Evolutionary conservation across 169 alveolate genomes (phyloP).

Genomic region (Eimeria necatrix): DNA sequence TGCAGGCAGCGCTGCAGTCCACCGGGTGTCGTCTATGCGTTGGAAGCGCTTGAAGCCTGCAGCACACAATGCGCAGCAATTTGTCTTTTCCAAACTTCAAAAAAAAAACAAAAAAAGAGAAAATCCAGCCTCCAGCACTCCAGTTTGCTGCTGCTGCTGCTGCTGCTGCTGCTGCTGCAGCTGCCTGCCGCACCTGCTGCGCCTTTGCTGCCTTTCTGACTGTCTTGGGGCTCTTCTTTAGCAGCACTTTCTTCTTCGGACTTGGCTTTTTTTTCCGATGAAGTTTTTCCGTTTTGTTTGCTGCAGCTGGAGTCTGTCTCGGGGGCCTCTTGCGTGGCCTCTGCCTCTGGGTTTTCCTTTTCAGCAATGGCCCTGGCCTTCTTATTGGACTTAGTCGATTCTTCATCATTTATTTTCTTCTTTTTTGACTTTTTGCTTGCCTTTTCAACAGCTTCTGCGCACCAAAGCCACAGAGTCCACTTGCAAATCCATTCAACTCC

Average conservation of each 20-base stretch:
- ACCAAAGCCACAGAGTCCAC: background rate
- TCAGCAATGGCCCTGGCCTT: background rate
- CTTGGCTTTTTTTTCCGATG: background rate
- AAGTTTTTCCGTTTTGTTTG: background rate
- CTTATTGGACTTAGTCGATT: background rate
- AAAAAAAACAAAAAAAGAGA: background rate
- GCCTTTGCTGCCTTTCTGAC: background rate
- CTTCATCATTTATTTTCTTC: background rate
- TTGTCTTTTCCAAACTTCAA: background rate
- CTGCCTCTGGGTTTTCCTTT: conserved; percentile 4
- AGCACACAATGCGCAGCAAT: too few relatives aligned
- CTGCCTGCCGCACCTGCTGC: background rate
- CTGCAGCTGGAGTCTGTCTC: background rate
- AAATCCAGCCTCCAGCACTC: background rate
- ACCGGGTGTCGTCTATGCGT: conserved; percentile 4
- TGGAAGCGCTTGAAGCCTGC: conserved; percentile 21
- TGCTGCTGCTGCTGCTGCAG: background rate
- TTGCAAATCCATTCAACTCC: background rate
- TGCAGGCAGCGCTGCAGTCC: conserved; percentile 15
- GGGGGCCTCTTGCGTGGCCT: background rate
- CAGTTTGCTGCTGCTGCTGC: background rate
- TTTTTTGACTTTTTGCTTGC: background rate
- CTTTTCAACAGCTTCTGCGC: background rate
- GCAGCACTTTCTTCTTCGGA: background rate
- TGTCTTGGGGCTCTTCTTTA: background rate